A percentile compares a stretch with the other conserved stretches of the same genome.
Conservation (phyloP, 805 yeast genomes). For the Suhomyces kilbournensis region DNA sequence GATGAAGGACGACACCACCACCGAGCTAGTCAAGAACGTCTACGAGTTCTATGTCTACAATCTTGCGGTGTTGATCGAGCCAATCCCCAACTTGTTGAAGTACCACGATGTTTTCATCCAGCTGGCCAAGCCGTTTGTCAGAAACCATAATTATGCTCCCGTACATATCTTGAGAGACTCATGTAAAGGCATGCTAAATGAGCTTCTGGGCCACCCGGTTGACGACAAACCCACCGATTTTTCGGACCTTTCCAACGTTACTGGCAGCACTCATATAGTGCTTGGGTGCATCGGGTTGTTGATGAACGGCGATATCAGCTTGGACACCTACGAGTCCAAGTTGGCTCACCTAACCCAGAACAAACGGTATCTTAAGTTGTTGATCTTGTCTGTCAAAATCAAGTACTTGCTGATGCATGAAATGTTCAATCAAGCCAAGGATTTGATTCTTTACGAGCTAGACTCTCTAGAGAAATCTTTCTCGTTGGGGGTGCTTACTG, state of each 20-base stretch:
- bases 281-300: conserved; percentile 4
- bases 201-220: conserved; percentile 14
- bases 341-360: neutral
- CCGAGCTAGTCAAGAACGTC: conserved; percentile 34
- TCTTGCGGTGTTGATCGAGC: conserved; percentile 42
- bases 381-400: conserved; percentile 8
- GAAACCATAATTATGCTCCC: neutral
- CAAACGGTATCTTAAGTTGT: neutral
- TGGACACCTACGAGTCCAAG: conserved; percentile 9
- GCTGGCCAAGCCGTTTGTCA: conserved; percentile 12
- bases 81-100: conserved; percentile 32
- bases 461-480: conserved; percentile 19
- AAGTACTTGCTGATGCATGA: conserved; percentile 13
- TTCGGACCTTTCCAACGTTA: neutral
- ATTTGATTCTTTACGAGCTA: conserved; percentile 9
- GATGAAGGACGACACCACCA: conserved; percentile 25
- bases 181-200: conserved; percentile 12
- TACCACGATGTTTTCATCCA: conserved; percentile 17
- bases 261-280: neutral
- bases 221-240: neutral
- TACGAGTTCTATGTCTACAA: conserved; percentile 42
- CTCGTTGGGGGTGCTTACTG: neutral
- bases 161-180: conserved; percentile 11
- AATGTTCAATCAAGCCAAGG: conserved; percentile 15
- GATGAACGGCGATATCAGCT: conserved; percentile 8